phyloP scores from a whole-genome alignment of 352 stramenopile species.

The Halophytophthora batemanensis region DNA sequence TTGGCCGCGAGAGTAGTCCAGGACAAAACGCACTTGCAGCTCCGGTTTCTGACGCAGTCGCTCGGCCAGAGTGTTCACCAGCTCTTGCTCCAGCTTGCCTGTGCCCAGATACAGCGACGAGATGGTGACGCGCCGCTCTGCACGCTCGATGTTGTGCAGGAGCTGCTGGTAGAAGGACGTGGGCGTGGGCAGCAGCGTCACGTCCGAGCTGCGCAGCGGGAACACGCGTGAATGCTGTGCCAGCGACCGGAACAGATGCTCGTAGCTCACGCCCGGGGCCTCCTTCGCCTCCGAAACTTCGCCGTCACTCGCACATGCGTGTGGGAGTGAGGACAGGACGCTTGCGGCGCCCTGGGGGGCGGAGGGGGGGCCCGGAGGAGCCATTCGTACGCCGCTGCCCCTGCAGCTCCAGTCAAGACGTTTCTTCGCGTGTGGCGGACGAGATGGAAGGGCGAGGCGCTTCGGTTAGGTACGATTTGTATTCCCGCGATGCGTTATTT shows the following conservation, averaged over 20 bases:
- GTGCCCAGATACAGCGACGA: conserved; percentile 77
- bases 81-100: conserved; percentile 38
- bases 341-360: neutral
- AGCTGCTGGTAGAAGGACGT: conserved; percentile 63
- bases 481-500: no score
- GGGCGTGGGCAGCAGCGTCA: conserved; percentile 48
- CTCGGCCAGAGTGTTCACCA: conserved; percentile 43
- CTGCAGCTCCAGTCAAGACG: no score
- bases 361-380: no score
- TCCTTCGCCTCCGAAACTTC: neutral
- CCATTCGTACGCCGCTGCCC: no score
- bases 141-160: conserved; percentile 49
- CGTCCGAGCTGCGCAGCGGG: conserved; percentile 44
- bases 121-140: conserved; percentile 48
- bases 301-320: neutral
- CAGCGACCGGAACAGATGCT: conserved; percentile 52
- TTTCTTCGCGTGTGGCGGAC: no score
- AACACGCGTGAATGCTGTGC: conserved; percentile 60
- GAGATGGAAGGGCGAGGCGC: no score
- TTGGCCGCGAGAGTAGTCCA: conserved; percentile 74
- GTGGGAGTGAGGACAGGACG: neutral
- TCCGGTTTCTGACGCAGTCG: conserved; percentile 34
- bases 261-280: conserved; percentile 19
- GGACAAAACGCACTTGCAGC: conserved; percentile 59
- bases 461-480: no score